Percentiles rank a stretch among this genome's conserved stretches.
phyloP scores from a whole-genome alignment of 352 stramenopile species.

The Globisporangium apiculatum region DNA sequence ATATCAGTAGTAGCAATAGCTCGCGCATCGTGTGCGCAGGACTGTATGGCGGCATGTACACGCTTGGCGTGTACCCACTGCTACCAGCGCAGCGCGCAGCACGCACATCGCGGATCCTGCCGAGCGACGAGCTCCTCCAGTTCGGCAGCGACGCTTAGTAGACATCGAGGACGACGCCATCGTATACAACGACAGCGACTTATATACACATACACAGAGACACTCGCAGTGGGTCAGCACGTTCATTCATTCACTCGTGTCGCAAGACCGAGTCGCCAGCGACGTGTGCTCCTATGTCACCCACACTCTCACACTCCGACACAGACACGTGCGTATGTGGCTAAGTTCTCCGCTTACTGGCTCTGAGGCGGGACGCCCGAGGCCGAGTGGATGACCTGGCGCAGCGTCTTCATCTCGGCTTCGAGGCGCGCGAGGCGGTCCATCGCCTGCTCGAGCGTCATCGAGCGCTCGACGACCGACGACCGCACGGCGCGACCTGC shows the following conservation, averaged over 20 bases:
- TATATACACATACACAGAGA: no score
- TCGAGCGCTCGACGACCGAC: constrained; percentile 45
- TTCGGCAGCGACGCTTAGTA: not conserved
- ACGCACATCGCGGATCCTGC: not conserved
- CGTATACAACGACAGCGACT: not conserved
- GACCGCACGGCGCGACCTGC: constrained; percentile 56
- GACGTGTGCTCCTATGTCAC: no score
- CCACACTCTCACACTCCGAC: no score
- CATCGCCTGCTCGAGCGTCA: constrained; percentile 69
- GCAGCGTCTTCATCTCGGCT: constrained; percentile 56
- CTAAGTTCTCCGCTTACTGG: no score
- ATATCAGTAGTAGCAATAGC: not conserved
- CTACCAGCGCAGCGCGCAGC: not conserved
- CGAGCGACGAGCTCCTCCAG: not conserved
- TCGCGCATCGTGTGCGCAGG: constrained; percentile 1
- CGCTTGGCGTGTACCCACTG: constrained; percentile 3
- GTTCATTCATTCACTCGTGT: not conserved
- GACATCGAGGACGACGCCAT: not conserved
- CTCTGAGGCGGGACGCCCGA: constrained; percentile 5
- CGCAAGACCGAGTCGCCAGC: not conserved
- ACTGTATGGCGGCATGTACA: constrained; percentile 9
- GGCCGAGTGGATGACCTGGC: constrained; percentile 44
- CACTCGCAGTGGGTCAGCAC: not conserved
- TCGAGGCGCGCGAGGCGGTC: constrained; percentile 62
- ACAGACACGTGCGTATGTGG: no score